Percentiles rank a stretch among this genome's conserved stretches.
Evolutionary conservation across 345 rosid genomes (phyloP).

Genomic region (Barbarea vulgaris): DNA sequence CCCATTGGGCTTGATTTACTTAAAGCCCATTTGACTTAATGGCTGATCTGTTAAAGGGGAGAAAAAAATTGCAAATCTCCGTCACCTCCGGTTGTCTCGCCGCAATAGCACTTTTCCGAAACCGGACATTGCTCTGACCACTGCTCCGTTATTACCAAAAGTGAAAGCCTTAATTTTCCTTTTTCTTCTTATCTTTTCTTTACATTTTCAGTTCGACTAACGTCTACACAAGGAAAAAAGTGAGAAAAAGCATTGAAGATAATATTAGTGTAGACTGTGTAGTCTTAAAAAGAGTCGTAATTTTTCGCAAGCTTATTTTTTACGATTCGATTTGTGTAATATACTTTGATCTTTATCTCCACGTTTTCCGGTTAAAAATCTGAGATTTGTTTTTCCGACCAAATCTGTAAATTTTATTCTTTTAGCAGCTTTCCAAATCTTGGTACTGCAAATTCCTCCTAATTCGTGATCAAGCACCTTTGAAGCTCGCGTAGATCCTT

Average conservation of each 20-base stretch:
- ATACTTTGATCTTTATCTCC: not conserved
- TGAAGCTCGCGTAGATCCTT: slow-evolving; percentile 29
- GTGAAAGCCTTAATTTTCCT: not conserved
- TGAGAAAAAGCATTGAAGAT: slow-evolving; percentile 10
- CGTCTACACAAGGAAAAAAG: not conserved
- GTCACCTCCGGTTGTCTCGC: slow-evolving; percentile 24
- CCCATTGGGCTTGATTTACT: not conserved
- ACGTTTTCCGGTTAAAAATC: slow-evolving; percentile 13
- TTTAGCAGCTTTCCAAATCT: slow-evolving; percentile 26
- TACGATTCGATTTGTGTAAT: slow-evolving; percentile 11
- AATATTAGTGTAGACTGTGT: not conserved
- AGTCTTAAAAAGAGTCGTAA: slow-evolving; percentile 1
- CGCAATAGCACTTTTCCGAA: not conserved
- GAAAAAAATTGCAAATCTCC: not conserved
- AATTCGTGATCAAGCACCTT: slow-evolving; percentile 20
- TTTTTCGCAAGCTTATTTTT: not conserved
- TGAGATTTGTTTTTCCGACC: slow-evolving; percentile 18
- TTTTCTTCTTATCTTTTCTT: not conserved
- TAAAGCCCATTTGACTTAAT: not conserved
- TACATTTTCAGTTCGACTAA: slow-evolving; percentile 24
- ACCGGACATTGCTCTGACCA: slow-evolving; percentile 23
- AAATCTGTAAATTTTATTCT: slow-evolving; percentile 4
- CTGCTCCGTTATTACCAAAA: slow-evolving; percentile 19
- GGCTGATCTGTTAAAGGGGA: not conserved
- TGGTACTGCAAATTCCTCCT: slow-evolving; percentile 34